phyloP scores from a whole-genome alignment of 2,329 filamentous ascomycete species.

The Trichoderma semiorbis region DNA sequence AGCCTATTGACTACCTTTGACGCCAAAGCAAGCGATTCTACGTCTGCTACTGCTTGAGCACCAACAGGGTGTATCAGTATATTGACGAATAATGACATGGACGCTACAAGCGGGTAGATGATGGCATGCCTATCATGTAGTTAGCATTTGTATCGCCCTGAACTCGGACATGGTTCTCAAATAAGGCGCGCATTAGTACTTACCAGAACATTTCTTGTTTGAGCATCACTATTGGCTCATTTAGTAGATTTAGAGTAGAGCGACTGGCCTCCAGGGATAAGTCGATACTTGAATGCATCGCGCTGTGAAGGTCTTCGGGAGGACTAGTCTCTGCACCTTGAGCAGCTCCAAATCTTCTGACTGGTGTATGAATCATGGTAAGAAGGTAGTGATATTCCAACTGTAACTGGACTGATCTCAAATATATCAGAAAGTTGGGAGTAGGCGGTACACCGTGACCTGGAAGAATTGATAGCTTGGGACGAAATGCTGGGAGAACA shows the following conservation, averaged over 20 bases:
- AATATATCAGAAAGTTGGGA: neutral
- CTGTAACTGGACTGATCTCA: neutral
- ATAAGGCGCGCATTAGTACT: neutral
- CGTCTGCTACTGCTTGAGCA: neutral
- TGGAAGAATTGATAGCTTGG: neutral
- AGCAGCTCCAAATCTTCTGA: neutral
- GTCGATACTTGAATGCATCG: slow-evolving; percentile 8
- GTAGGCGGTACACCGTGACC: neutral
- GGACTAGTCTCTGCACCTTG: neutral
- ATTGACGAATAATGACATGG: neutral
- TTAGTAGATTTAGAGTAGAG: neutral
- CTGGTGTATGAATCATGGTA: neutral
- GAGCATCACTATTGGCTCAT: neutral
- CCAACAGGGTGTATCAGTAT: neutral
- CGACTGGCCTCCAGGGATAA: neutral
- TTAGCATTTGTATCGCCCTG: neutral
- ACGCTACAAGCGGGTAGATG: neutral
- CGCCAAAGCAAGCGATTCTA: neutral
- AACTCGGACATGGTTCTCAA: neutral
- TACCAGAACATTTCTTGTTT: neutral
- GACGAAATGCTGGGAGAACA: neutral
- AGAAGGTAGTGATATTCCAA: neutral
- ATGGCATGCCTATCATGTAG: neutral
- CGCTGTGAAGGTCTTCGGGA: neutral
- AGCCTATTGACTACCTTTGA: neutral